These are phyloP conservation scores for Funneliformis geosporum DNA, from an alignment of 192 early-diverging fungal genomes.

Conservation along the genomic window DNA sequence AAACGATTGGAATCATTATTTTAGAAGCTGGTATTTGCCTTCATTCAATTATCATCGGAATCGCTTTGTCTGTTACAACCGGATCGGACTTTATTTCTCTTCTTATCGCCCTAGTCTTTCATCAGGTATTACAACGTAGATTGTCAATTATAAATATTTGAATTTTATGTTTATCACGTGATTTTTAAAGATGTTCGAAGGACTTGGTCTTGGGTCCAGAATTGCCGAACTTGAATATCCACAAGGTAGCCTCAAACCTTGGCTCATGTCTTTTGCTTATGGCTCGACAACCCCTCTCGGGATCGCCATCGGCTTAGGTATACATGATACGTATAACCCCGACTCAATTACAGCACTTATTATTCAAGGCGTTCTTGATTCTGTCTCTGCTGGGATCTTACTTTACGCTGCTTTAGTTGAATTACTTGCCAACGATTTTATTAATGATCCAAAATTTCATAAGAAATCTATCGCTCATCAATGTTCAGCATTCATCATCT, in stretches of 20 bases:
- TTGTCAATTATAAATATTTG: too few species aligned
- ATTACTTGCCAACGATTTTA: constrained; percentile 73
- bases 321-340: constrained; percentile 62
- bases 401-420: constrained; percentile 78
- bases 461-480: constrained; percentile 39
- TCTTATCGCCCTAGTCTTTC: constrained; percentile 69
- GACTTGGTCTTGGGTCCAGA: constrained; percentile 75
- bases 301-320: constrained; percentile 73
- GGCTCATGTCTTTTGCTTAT: constrained; percentile 62
- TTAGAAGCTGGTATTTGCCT: constrained; percentile 67
- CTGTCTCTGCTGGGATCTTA: constrained; percentile 79
- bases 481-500: constrained; percentile 52
- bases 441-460: constrained; percentile 53
- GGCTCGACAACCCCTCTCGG: constrained; percentile 85
- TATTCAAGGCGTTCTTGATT: constrained; percentile 76
- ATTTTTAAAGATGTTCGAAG: constrained; percentile 67
- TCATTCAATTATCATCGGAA: constrained; percentile 74
- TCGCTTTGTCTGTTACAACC: constrained; percentile 62
- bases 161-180: background rate
- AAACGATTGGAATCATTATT: constrained; percentile 55
- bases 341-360: constrained; percentile 55
- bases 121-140: constrained; percentile 57
- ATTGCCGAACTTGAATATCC: constrained; percentile 54
- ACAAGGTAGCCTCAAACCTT: constrained; percentile 43
- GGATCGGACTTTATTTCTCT: constrained; percentile 61